Percentiles rank a stretch among this genome's conserved stretches.
Evolutionary conservation across 1,284 basidiomycete species (phyloP).

Genomic region (Trametes versicolor): DNA sequence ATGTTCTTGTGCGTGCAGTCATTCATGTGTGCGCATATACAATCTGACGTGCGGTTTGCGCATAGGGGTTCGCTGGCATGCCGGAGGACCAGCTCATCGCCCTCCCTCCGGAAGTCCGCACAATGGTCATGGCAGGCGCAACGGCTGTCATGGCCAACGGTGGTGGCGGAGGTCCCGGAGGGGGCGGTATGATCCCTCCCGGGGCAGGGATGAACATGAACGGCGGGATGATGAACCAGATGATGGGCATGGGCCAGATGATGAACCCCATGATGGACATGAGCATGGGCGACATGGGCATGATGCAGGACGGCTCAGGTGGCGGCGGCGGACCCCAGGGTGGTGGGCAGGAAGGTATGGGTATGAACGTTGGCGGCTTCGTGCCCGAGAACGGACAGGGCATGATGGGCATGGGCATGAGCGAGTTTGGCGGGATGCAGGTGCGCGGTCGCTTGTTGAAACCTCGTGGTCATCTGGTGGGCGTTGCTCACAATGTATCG

Average conservation of each 20-base stretch:
- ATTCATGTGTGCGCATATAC: neutral
- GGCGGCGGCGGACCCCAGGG: slow-evolving; percentile 39
- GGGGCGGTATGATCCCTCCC: slow-evolving; percentile 63
- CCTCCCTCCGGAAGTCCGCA: slow-evolving; percentile 79
- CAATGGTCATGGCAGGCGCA: slow-evolving; percentile 84
- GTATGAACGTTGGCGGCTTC: slow-evolving; percentile 50
- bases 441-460: slow-evolving; percentile 48
- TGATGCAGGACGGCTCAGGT: slow-evolving; percentile 38
- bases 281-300: slow-evolving; percentile 53
- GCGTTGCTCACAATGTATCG: slow-evolving; percentile 36
- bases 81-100: slow-evolving; percentile 80
- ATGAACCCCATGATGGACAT: slow-evolving; percentile 58
- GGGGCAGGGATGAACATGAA: slow-evolving; percentile 49
- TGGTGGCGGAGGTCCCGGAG: slow-evolving; percentile 50
- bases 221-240: slow-evolving; percentile 58
- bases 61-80: slow-evolving; percentile 82
- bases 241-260: slow-evolving; percentile 51
- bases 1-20: slow-evolving; percentile 71
- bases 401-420: slow-evolving; percentile 47
- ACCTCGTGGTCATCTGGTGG: neutral
- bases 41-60: neutral
- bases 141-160: slow-evolving; percentile 77
- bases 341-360: slow-evolving; percentile 46
- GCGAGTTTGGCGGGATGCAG: slow-evolving; percentile 55
- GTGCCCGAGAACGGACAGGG: slow-evolving; percentile 43